Evolutionary conservation across 768 basidiomycete genomes (phyloP).

Genomic region (Naganishia randhawae): DNA sequence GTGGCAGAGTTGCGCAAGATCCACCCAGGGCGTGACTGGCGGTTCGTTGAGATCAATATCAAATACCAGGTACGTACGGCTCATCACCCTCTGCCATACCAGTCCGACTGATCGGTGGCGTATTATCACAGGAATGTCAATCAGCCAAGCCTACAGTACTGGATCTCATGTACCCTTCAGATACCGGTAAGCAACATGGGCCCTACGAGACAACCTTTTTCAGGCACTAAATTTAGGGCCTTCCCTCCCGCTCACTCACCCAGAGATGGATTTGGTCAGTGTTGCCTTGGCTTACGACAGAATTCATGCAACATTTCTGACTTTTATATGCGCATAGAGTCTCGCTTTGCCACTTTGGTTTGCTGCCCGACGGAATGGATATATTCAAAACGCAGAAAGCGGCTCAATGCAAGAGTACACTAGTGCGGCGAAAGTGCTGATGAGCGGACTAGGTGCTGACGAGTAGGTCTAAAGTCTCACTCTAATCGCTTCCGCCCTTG

Average conservation of each 20-base stretch:
- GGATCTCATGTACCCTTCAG: constrained; percentile 52
- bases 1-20: constrained; percentile 69
- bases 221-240: too few relatives aligned
- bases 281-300: not conserved
- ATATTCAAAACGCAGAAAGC: constrained; percentile 53
- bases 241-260: not conserved
- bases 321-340: constrained; percentile 55
- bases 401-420: constrained; percentile 58
- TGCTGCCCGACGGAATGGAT: constrained; percentile 75
- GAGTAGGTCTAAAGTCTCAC: constrained; percentile 54
- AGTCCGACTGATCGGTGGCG: not conserved
- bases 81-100: not conserved
- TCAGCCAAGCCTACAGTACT: constrained; percentile 63
- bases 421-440: constrained; percentile 72
- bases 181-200: constrained; percentile 36
- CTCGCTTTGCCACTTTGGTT: constrained; percentile 89
- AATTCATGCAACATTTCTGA: not conserved
- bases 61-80: constrained; percentile 62
- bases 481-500: not conserved
- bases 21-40: constrained; percentile 80
- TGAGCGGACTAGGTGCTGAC: constrained; percentile 91
- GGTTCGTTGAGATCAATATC: constrained; percentile 86
- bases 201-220: not conserved
- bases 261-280: constrained; percentile 67
- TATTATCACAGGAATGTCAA: constrained; percentile 63